phyloP scores from a whole-genome alignment of 192 early-diverging fungal genomes.

The Coemansia erecta region DNA sequence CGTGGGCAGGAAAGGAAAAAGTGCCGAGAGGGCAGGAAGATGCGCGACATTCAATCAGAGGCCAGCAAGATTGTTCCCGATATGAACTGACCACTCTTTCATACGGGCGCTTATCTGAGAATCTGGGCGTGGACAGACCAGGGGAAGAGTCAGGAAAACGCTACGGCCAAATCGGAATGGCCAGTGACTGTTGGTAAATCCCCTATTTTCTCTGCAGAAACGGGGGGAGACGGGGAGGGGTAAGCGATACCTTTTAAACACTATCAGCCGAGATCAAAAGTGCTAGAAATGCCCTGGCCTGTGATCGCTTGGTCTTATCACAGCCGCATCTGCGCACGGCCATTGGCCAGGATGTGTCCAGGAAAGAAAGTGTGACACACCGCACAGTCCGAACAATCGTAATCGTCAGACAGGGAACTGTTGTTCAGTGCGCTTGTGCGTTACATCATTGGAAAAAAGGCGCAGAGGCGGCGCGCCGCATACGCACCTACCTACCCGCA shows the following conservation, averaged over 20 bases:
- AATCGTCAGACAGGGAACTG: not conserved
- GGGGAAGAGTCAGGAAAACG: not conserved
- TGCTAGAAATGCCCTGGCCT: conserved; percentile 6
- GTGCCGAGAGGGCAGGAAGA: too few species aligned
- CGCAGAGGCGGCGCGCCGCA: too few species aligned
- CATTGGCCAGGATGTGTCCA: conserved; percentile 22
- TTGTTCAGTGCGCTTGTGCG: not conserved
- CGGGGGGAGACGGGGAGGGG: not conserved
- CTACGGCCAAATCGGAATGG: not conserved
- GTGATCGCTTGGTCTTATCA: conserved; percentile 21
- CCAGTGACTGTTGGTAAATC: conserved; percentile 1
- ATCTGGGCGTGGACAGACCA: not conserved
- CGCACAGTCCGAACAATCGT: not conserved
- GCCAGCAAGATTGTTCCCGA: too few species aligned
- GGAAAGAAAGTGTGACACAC: not conserved
- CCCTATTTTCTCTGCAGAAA: not conserved
- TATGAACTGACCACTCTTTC: conserved; percentile 45
- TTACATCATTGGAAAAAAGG: too few species aligned
- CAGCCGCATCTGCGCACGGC: conserved; percentile 12
- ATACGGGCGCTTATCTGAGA: not conserved
- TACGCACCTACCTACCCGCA: too few species aligned
- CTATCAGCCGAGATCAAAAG: conserved; percentile 10
- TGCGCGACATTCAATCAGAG: too few species aligned
- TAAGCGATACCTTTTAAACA: not conserved
- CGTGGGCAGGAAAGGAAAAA: too few species aligned